Conservation (phyloP, 2,329 filamentous ascomycete species). For the Paracamarosporium sp. region DNA sequence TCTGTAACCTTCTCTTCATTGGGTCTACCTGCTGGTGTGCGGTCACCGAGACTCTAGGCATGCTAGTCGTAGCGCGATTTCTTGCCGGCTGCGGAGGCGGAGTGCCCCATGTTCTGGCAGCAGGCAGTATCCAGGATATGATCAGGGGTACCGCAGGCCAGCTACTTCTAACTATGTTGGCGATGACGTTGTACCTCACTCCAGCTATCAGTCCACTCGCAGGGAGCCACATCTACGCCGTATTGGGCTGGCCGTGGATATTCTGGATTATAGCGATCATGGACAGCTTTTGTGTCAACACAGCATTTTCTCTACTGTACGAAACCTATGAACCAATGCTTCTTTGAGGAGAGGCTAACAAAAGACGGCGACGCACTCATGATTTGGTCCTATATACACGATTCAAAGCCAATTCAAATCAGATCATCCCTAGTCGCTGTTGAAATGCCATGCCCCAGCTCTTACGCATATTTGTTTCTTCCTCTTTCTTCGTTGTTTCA, state of each 20-base stretch:
- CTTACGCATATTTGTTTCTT: constrained; percentile 61
- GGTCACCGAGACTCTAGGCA: neutral
- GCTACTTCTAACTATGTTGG: constrained; percentile 17
- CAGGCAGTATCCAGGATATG: constrained; percentile 29
- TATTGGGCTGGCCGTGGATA: constrained; percentile 19
- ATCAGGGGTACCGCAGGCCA: constrained; percentile 17
- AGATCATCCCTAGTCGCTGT: constrained; percentile 20
- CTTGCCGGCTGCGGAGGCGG: constrained; percentile 16
- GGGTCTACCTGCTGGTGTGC: constrained; percentile 15
- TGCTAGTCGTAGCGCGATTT: constrained; percentile 15
- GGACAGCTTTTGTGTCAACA: constrained; percentile 26
- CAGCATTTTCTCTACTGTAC: constrained; percentile 31
- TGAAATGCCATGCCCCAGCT: constrained; percentile 54
- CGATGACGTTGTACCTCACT: constrained; percentile 13
- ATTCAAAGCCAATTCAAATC: constrained; percentile 14
- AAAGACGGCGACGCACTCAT: constrained; percentile 58
- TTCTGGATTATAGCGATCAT: constrained; percentile 19
- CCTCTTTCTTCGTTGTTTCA: constrained; percentile 55
- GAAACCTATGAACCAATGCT: constrained; percentile 55
- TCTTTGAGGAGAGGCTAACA: constrained; percentile 33
- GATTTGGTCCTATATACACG: constrained; percentile 67
- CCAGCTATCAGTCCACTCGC: constrained; percentile 7
- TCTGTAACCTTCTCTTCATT: constrained; percentile 15
- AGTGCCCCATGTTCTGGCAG: constrained; percentile 21
- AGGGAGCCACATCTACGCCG: constrained; percentile 11